Evolutionary conservation across 345 rosid species (phyloP).

Genomic region (Rhodamnia argentea): DNA sequence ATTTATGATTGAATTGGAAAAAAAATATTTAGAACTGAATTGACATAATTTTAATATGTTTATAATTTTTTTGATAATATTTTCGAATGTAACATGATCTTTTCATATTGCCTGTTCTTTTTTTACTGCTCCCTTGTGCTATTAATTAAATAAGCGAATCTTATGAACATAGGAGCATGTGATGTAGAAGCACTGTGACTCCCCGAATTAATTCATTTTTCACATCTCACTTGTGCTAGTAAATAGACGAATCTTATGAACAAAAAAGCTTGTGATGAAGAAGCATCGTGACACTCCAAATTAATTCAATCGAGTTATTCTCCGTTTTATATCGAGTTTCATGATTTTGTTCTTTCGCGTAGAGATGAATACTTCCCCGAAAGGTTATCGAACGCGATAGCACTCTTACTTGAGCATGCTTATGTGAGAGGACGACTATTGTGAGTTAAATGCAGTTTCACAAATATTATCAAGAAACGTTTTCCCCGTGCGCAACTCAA

Average conservation of each 20-base stretch:
- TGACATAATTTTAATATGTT: too few relatives aligned
- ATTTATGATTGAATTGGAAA: too few relatives aligned
- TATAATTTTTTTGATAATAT: too few relatives aligned
- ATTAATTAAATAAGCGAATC: not conserved
- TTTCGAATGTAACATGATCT: too few relatives aligned
- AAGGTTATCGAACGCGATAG: not conserved
- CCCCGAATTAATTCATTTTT: not conserved
- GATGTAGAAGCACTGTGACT: too few relatives aligned
- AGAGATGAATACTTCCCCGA: not conserved
- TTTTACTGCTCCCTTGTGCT: not conserved
- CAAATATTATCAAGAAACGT: not conserved
- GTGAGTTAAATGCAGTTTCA: not conserved
- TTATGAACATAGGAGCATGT: not conserved
- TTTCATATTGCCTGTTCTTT: accelerated
- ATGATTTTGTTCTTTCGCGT: not conserved
- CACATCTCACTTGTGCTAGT: not conserved
- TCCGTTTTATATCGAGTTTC: accelerated
- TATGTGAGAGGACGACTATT: not conserved
- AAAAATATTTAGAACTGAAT: too few relatives aligned
- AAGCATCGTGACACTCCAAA: not conserved
- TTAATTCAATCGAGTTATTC: not conserved
- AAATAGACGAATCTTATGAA: not conserved
- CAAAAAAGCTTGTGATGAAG: too few relatives aligned
- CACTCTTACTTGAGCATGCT: not conserved
- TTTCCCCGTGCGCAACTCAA: not conserved